Base-by-base conservation (phyloP, 2,329 filamentous ascomycete species). In the Metarhizium humberi region DNA sequence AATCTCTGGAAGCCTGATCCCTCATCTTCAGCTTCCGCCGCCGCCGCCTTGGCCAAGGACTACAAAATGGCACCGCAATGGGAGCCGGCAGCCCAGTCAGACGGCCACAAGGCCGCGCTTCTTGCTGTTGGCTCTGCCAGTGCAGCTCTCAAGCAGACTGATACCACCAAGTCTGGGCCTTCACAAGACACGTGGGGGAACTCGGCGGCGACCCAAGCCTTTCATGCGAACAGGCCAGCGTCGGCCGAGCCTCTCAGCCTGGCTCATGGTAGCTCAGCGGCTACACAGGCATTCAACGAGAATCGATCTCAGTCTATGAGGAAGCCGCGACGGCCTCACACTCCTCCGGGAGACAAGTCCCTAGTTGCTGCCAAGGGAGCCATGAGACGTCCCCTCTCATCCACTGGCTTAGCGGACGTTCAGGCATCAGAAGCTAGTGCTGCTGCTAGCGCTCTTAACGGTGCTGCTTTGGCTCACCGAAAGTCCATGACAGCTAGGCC, bases 361-460 rank as follows among this genome's bases (percentile, higher is more conserved):
- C 75, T 92, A 50, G 74, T 81, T 40, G 90, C 90, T 46, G 91
- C 90, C 13, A 87, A 86, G 51, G 88, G 84, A 32, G 90, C 90
- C n/a, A 85, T 90, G 73, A 47, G 58, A 25, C 59, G 60, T 68
- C 56, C 60, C 2, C 50, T 43, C 3, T 56, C 55, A 4, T 52
- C 47, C 11, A 51, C 30, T 16, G 59, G 57, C 20, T 30, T 59
- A 13, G 53, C 50, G 18, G 57, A 59, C 20, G 50, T 53, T 3
- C 55, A 50, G 6, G 52, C 58, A 36, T 52, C 52, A 16, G 61
- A 63, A 65, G 72, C 50, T 73, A 73, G 55, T 67, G 72, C 36
- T 79, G 84, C 67, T 73, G 83, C 77, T 30, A 88, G 87, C 63
- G 88, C 89, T 3, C 73, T 92, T 34, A 88, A 80, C 59, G 89